phyloP scores from a whole-genome alignment of 805 yeast genomes.

The Ogataea populi-albae region DNA sequence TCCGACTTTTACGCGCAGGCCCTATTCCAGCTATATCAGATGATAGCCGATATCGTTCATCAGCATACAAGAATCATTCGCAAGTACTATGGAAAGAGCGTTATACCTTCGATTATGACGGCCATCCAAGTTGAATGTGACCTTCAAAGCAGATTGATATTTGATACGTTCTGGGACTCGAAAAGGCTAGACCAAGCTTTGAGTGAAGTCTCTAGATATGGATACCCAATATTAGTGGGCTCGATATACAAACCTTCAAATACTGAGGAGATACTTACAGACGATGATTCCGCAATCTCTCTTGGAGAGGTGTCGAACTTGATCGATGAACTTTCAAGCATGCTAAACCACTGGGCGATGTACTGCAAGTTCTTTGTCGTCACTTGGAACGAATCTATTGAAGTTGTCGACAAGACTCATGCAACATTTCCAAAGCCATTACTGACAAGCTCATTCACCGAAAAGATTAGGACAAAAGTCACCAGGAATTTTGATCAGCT shows the following conservation, averaged over 20 bases:
- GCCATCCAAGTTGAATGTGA: conserved; percentile 86
- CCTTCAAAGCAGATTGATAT: conserved; percentile 83
- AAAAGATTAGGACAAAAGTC: conserved; percentile 50
- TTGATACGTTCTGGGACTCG: conserved; percentile 81
- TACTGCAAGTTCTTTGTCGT: conserved; percentile 70
- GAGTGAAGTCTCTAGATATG: conserved; percentile 54
- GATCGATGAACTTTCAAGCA: conserved; percentile 66
- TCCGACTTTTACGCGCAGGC: conserved; percentile 59
- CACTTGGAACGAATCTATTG: conserved; percentile 55
- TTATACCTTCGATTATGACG: conserved; percentile 64
- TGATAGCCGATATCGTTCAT: conserved; percentile 75
- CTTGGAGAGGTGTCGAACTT: conserved; percentile 66
- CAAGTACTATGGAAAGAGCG: conserved; percentile 63
- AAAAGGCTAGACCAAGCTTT: conserved; percentile 56
- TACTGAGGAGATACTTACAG: conserved; percentile 26
- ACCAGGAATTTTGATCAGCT: conserved; percentile 64
- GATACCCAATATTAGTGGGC: conserved; percentile 44
- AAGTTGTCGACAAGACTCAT: conserved; percentile 22
- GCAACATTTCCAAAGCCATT: conserved; percentile 52
- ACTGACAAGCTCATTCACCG: conserved; percentile 49
- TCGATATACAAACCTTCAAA: conserved; percentile 28
- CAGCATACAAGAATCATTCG: conserved; percentile 83
- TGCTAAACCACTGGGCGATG: conserved; percentile 83
- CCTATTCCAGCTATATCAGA: conserved; percentile 70
- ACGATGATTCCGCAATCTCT: conserved; percentile 34